Evolutionary conservation across 78 protist genomes (phyloP).

Genomic region (Goniomonas avonlea): DNA sequence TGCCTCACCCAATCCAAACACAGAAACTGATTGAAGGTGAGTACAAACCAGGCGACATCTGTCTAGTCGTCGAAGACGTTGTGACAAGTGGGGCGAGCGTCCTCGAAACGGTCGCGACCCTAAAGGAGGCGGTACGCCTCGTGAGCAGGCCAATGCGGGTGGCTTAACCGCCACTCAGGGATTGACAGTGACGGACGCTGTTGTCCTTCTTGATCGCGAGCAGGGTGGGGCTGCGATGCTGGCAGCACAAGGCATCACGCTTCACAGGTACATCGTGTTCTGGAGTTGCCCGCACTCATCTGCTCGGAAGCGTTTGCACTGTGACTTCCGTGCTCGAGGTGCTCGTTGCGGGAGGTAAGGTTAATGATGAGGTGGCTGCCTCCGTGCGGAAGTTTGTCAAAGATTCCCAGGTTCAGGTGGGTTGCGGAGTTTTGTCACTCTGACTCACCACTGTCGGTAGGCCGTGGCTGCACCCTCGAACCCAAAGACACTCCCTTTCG

Average conservation of each 20-base stretch:
- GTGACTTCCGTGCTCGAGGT: not conserved
- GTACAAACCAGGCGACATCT: constrained; percentile 43
- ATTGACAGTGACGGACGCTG: constrained; percentile 45
- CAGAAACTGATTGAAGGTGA: constrained; percentile 67
- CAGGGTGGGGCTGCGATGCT: constrained; percentile 55
- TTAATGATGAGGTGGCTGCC: not conserved
- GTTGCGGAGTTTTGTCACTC: not conserved
- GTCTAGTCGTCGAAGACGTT: constrained; percentile 70
- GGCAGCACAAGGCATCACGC: not conserved
- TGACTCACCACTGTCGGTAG: too few relatives aligned
- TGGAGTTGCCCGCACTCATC: not conserved
- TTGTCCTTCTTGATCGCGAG: constrained; percentile 71
- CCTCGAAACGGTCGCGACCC: constrained; percentile 40
- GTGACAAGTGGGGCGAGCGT: constrained; percentile 68
- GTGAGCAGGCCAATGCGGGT: too few relatives aligned
- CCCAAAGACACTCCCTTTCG: not conserved
- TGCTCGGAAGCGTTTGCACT: not conserved
- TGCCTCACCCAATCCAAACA: too few relatives aligned
- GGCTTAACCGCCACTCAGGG: too few relatives aligned
- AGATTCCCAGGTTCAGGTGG: not conserved
- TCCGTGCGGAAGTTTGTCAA: not conserved
- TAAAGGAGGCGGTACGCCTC: not conserved
- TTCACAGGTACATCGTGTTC: not conserved
- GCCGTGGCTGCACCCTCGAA: not conserved
- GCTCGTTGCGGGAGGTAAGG: not conserved